Conservation (phyloP, 352 stramenopile species). For the Globisporangium irregulare region DNA sequence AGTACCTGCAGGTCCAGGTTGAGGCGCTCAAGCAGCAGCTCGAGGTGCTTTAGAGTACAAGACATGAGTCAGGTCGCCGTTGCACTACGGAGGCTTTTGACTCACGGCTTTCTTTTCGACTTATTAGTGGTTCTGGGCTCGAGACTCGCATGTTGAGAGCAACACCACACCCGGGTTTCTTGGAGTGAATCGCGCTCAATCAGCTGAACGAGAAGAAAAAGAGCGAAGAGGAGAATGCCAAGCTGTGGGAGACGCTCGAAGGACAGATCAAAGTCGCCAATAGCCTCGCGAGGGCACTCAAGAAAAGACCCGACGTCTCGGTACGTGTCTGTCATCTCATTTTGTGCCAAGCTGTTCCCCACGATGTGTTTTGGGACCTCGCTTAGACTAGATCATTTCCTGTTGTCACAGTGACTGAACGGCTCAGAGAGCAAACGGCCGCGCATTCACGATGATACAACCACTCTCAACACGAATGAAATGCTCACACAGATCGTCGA, state of each 20-base stretch:
- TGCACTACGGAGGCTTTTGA: not conserved
- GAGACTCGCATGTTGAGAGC: not conserved
- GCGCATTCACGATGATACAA: not conserved
- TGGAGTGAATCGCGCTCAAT: slow-evolving; percentile 33
- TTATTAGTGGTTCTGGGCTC: not conserved
- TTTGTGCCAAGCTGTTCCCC: not conserved
- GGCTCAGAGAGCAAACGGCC: slow-evolving; percentile 6
- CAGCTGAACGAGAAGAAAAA: slow-evolving; percentile 33
- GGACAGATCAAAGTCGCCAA: slow-evolving; percentile 29
- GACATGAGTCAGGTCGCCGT: too few relatives aligned
- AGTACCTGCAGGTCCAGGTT: slow-evolving; percentile 24
- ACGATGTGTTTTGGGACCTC: too few relatives aligned
- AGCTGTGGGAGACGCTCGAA: slow-evolving; percentile 24
- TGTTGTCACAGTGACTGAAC: not conserved
- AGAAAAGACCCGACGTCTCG: slow-evolving; percentile 21
- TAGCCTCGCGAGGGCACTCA: slow-evolving; percentile 27
- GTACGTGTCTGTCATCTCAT: not conserved
- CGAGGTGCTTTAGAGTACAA: not conserved
- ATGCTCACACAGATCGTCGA: slow-evolving; percentile 13
- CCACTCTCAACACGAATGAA: slow-evolving; percentile 2
- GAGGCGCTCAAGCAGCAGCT: slow-evolving; percentile 1
- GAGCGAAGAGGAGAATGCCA: slow-evolving; percentile 35
- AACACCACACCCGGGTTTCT: slow-evolving; percentile 7
- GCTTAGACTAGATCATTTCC: not conserved
- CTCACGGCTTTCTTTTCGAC: not conserved